Evolutionary conservation across 768 basidiomycete species (phyloP).

Genomic region (Lentinula boryana): DNA sequence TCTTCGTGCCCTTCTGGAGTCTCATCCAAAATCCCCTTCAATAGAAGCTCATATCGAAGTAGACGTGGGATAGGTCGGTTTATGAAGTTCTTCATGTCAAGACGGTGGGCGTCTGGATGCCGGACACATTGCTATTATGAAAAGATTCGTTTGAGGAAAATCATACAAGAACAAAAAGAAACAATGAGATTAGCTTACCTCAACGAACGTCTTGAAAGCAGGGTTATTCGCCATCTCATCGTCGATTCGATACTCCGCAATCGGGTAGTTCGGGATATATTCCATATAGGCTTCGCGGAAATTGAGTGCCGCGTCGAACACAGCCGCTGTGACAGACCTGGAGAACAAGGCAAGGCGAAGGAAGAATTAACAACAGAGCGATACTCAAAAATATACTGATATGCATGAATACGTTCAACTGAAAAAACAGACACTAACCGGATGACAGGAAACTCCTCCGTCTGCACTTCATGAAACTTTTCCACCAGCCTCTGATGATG

Average conservation of each 20-base stretch:
- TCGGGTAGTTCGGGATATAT: slow-evolving; percentile 90
- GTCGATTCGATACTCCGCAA: slow-evolving; percentile 82
- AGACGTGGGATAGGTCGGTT: slow-evolving; percentile 88
- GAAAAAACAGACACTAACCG: too few species aligned
- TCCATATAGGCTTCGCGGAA: slow-evolving; percentile 92
- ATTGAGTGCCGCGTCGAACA: slow-evolving; percentile 86
- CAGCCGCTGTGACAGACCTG: slow-evolving; percentile 67
- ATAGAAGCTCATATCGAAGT: slow-evolving; percentile 80
- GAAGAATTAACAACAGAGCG: too few species aligned
- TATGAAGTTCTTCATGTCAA: slow-evolving; percentile 92
- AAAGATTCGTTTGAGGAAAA: too few species aligned
- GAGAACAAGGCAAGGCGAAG: too few species aligned
- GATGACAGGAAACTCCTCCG: slow-evolving; percentile 82
- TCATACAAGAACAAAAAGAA: too few species aligned
- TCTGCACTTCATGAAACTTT: slow-evolving; percentile 78
- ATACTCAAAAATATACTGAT: too few species aligned
- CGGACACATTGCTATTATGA: too few species aligned
- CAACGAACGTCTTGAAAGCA: slow-evolving; percentile 76
- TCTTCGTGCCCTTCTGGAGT: slow-evolving; percentile 76
- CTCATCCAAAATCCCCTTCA: slow-evolving; percentile 69
- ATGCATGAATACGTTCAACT: too few species aligned
- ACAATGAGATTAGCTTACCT: too few species aligned
- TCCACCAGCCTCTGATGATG: slow-evolving; percentile 77
- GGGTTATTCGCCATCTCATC: slow-evolving; percentile 82
- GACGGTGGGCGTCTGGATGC: slow-evolving; percentile 67